Evolutionary conservation across 176 grass and related monocot genomes (phyloP).

Genomic region (Phoenix dactylifera): DNA sequence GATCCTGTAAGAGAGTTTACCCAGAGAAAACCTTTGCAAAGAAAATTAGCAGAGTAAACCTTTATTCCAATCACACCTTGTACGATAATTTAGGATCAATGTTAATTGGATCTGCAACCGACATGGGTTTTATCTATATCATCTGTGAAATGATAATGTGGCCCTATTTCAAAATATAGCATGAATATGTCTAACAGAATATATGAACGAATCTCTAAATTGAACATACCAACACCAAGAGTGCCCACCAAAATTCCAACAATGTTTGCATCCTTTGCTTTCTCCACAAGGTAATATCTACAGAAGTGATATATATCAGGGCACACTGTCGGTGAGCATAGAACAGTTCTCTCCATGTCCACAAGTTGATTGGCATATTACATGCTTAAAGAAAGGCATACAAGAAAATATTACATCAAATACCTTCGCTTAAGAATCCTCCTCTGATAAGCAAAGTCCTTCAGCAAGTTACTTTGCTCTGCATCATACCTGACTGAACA

Average conservation of each 20-base stretch:
- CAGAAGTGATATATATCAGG: neutral
- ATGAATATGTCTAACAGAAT: neutral
- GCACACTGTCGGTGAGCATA: too few species aligned
- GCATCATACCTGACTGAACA: slow-evolving; percentile 79
- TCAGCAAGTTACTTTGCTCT: slow-evolving; percentile 40
- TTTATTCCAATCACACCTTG: too few species aligned
- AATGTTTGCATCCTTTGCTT: slow-evolving; percentile 96
- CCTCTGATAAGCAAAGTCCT: slow-evolving; percentile 55
- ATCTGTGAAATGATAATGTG: too few species aligned
- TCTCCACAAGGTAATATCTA: slow-evolving; percentile 98
- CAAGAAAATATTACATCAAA: neutral
- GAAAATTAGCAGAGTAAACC: too few species aligned
- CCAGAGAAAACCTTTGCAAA: too few species aligned
- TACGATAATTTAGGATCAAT: too few species aligned
- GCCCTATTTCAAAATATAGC: neutral
- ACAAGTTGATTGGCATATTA: neutral
- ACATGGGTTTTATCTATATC: too few species aligned
- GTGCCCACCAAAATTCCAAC: slow-evolving; percentile 97
- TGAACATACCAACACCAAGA: slow-evolving; percentile 71
- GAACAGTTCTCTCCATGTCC: too few species aligned
- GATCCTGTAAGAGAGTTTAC: too few species aligned
- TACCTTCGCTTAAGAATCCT: slow-evolving; percentile 92
- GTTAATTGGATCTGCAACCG: too few species aligned
- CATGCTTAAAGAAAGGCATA: neutral
- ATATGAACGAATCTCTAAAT: slow-evolving; percentile 14